Percentiles rank a stretch among this genome's conserved stretches.
phyloP scores from a whole-genome alignment of 257 asterid species.

The Henckelia pumila region DNA sequence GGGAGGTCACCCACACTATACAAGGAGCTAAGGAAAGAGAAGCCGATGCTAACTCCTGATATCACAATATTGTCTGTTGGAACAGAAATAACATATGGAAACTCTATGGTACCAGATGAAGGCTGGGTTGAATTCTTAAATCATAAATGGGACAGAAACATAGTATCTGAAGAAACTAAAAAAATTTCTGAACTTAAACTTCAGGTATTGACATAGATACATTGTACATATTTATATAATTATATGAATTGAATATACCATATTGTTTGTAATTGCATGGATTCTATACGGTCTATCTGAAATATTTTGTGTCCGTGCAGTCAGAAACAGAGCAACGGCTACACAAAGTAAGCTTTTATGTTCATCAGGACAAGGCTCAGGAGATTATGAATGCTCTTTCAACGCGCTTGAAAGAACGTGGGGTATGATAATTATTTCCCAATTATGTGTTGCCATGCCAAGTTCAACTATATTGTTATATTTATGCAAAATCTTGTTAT shows the following conservation, averaged over 20 bases:
- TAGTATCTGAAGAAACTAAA: slow-evolving; percentile 72
- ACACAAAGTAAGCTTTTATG: slow-evolving; percentile 89
- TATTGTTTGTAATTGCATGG: slow-evolving; percentile 7
- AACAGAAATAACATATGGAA: slow-evolving; percentile 95
- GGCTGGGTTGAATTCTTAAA: slow-evolving; percentile 84
- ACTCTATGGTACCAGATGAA: slow-evolving; percentile 89
- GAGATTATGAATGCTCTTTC: slow-evolving; percentile 59
- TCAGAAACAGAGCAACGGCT: slow-evolving; percentile 96
- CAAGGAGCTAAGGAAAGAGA: slow-evolving; percentile 90
- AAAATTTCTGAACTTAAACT: slow-evolving; percentile 76
- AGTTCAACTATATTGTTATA: background rate
- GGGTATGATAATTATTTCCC: slow-evolving; percentile 56
- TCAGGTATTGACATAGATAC: slow-evolving; percentile 53
- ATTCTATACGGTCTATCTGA: slow-evolving; percentile 24
- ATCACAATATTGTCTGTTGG: slow-evolving; percentile 95
- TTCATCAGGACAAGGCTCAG: slow-evolving; percentile 75
- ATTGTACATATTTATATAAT: slow-evolving; percentile 10
- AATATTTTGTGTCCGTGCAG: slow-evolving; percentile 46
- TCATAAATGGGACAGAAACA: slow-evolving; percentile 87
- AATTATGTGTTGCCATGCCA: slow-evolving; percentile 14
- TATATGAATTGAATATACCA: background rate
- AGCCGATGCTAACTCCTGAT: slow-evolving; percentile 98
- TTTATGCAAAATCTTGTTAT: slow-evolving; percentile 17
- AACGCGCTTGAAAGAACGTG: slow-evolving; percentile 51
- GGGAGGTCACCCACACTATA: slow-evolving; percentile 95